Evolutionary conservation across 139 green algal genomes (phyloP), one percentile per base, ranked within the genome.

Genomic region (Mychonastes homosphaera): DNA sequence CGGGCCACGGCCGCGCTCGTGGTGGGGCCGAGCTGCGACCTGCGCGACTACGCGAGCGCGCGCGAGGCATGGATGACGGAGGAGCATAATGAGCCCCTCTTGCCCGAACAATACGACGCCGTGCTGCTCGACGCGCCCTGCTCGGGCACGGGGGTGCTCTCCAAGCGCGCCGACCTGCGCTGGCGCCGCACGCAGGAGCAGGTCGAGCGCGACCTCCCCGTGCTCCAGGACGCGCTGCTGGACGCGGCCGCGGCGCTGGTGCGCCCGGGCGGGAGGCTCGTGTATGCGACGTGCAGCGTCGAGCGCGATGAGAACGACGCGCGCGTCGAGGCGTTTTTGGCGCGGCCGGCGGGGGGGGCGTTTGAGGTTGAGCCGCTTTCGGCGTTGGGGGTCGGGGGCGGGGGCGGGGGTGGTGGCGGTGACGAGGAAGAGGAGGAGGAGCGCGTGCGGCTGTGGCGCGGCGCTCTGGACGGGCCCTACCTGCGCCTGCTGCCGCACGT

Each of bases 61-160:
- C 21, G 5, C 5, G 19, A n/a, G n/a, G 34, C n/a, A 49, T 47
- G 8, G 30, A 56, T n/a, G n/a, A n/a, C n/a, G 6, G 38, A n/a
- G 38, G 38, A n/a, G 38, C 38, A n/a, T n/a, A 45, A 45, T 45
- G 24, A 53, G 46, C 46, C 46, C 46, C 23, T 12, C 16, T 8
- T n/a, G 30, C 0, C 23, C 6, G 8, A 38, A n/a, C 29, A 53
- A 18, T 93, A 78, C 57, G 85, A 94, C 64, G 52, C 56, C 3
- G 89, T 96, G 45, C 79, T 96, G 45, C 40, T 96, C 43, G 89
- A 96, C 41, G 86, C 81, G 10, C 89, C 89, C 3, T 96, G 89
- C 78, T 85, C 49, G 61, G 72, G 88, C 27, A 80, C 77, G 8
- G 89, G 89, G 2, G 87, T 96, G 49, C 75, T 96, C 26, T 51